phyloP scores from a whole-genome alignment of 208 protist genomes.

The Giardia muris region DNA sequence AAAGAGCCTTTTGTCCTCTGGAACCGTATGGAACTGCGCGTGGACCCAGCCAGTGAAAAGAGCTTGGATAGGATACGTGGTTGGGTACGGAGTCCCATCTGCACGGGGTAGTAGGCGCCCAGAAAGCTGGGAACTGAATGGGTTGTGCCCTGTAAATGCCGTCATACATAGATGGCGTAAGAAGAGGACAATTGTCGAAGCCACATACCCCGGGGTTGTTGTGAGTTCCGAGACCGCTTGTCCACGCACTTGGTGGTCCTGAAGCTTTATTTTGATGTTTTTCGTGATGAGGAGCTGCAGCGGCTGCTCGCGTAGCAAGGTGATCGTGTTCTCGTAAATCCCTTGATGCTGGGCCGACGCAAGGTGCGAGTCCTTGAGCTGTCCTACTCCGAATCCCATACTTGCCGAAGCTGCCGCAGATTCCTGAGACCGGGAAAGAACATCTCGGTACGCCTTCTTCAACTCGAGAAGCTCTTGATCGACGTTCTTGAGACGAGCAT shows the following conservation, averaged over 20 bases:
- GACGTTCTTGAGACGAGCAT: not conserved
- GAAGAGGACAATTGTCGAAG: not conserved
- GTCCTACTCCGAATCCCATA: too few relatives aligned
- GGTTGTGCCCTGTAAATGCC: not conserved
- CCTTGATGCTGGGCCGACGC: not conserved
- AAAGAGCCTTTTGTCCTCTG: not conserved
- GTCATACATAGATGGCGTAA: not conserved
- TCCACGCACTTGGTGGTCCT: not conserved
- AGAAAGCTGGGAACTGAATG: not conserved
- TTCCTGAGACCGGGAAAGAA: not conserved
- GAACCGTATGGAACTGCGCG: not conserved
- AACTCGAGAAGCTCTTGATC: conserved; percentile 16
- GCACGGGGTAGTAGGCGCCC: not conserved
- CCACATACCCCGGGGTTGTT: not conserved
- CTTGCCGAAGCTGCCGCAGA: not conserved
- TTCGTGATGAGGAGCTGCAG: not conserved
- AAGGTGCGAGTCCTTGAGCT: not conserved
- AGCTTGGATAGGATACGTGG: not conserved
- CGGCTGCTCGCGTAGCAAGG: not conserved
- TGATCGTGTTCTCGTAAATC: not conserved
- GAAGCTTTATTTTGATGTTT: not conserved
- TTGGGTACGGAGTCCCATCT: not conserved
- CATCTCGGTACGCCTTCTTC: conserved; percentile 12
- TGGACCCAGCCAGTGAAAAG: conserved; percentile 10
- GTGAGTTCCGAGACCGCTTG: not conserved